phyloP scores from a whole-genome alignment of 139 green algal species.

The Micromonas pusilla region DNA sequence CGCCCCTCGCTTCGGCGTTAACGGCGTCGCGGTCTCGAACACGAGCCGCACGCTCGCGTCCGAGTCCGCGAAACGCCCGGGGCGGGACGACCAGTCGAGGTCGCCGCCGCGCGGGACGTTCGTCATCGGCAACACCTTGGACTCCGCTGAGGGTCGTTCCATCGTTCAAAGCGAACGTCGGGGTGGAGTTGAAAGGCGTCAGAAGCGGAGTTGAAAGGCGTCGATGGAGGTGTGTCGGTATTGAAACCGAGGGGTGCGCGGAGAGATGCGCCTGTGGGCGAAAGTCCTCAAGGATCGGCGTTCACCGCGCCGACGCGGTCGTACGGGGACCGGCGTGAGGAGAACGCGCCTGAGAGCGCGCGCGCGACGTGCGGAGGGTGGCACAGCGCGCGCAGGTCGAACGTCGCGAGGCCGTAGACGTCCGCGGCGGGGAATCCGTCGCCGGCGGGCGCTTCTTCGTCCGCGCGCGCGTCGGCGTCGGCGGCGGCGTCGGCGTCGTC shows the following conservation, averaged over 20 bases:
- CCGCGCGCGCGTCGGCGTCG: not conserved
- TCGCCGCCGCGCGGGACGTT: no score
- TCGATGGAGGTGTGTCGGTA: not conserved
- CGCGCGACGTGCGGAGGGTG: no score
- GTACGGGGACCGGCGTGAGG: no score
- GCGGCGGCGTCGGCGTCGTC: no score
- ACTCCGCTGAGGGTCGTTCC: no score
- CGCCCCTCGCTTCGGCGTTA: not conserved
- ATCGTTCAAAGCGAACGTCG: no score
- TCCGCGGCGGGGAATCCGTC: not conserved
- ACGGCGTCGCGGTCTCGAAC: not conserved
- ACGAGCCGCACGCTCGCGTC: not conserved
- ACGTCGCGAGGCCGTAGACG: not conserved
- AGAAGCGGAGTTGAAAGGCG: no score
- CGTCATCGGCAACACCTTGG: no score
- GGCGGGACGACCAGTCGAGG: not conserved
- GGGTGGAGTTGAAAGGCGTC: no score
- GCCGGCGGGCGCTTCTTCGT: not conserved
- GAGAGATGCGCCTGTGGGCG: not conserved
- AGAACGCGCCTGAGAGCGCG: no score
- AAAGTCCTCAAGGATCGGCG: not conserved
- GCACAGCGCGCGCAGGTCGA: not conserved
- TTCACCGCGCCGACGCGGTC: no score
- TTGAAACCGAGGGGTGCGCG: not conserved
- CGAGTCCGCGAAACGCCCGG: not conserved